phyloP scores from a whole-genome alignment of 805 yeast genomes.

The Myxozyma geophila region DNA sequence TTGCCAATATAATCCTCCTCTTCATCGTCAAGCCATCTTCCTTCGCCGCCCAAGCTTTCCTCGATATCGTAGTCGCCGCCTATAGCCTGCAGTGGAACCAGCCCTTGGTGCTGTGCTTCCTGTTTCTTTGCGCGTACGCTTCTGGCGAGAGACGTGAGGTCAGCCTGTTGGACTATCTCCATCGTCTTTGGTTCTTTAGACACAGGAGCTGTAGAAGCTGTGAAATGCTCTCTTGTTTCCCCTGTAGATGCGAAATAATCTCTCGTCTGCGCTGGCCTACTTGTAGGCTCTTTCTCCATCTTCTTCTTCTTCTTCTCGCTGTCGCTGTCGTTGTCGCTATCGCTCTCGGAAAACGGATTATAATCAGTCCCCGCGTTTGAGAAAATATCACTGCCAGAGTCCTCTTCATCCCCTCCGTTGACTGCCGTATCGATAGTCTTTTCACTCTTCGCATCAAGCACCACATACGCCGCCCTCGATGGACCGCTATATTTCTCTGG shows the following conservation, averaged over 20 bases:
- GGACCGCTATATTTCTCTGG: not conserved
- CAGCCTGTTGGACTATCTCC: slow-evolving; percentile 6
- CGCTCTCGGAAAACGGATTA: slow-evolving; percentile 32
- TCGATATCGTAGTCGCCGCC: slow-evolving; percentile 38
- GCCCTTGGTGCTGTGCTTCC: slow-evolving; percentile 16
- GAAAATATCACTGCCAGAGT: slow-evolving; percentile 29
- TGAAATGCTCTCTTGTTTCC: not conserved
- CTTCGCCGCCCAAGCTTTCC: slow-evolving; percentile 36
- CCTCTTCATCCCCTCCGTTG: slow-evolving; percentile 22
- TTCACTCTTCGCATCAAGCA: not conserved
- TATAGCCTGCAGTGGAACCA: slow-evolving; percentile 21
- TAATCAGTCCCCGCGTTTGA: slow-evolving; percentile 36
- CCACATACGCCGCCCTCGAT: slow-evolving; percentile 6
- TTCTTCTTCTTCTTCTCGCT: slow-evolving; percentile 11
- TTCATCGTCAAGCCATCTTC: slow-evolving; percentile 37
- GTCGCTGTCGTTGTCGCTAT: slow-evolving; percentile 7
- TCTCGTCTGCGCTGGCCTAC: not conserved
- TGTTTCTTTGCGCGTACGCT: slow-evolving; percentile 14
- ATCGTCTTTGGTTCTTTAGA: slow-evolving; percentile 1
- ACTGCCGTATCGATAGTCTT: not conserved
- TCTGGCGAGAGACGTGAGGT: slow-evolving; percentile 14
- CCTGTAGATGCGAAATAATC: not conserved
- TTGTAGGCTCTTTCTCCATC: not conserved
- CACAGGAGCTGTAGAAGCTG: not conserved
- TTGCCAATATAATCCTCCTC: slow-evolving; percentile 24